Base-by-base conservation (phyloP, 2,329 filamentous ascomycete species). In the Aureobasidium sp. region DNA sequence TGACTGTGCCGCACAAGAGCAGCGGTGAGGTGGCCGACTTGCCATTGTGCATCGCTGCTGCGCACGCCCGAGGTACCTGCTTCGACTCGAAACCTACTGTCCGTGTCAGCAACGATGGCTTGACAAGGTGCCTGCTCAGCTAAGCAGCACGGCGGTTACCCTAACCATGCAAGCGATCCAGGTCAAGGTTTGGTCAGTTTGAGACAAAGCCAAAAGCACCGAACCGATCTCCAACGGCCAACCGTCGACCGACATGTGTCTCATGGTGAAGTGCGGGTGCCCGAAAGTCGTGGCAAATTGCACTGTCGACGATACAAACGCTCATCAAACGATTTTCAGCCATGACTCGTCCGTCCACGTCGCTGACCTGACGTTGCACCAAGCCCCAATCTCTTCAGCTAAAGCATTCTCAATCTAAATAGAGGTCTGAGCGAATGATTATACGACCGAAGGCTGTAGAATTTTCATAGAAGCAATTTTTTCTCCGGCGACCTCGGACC, bases 181-280 rank as follows among this genome's bases (percentile, higher is more conserved):
- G 36, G 34, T 60, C 57, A 50, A 60, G 57, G 57, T 60, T 60
- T 60, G 57, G 57, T 50, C 57, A 17, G 27, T 51, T 60, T 60
- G 57, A 50, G 57, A 60, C 46, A 60, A 48, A 42, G 55, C 46
- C 36, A 60, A 50, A 59, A 60, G 46, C 57, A 60, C 57, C 44
- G 57, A 60, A 60, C 57, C 34, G 57, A 41, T 51, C 29, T 6
- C 41, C 23, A 59, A 59, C 55, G 55, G 42, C 51, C 57, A 9
- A 48, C 42, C 39, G 44, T 29, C 29, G 56, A 37, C 55, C 42
- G 51, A 60, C 57, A 60, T 36, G 29, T 60, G 57, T 60, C 57
- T 51, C 57, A 60, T 42, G 44, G 46, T 60, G 57, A 60, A 15
- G 51, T 34, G 44, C 46, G 44, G 56, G 57, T 20, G 23, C 44